These are phyloP conservation scores for Pilasporangium apinafurcum DNA, from an alignment of 352 stramenopile genomes.

Conservation along the genomic window DNA sequence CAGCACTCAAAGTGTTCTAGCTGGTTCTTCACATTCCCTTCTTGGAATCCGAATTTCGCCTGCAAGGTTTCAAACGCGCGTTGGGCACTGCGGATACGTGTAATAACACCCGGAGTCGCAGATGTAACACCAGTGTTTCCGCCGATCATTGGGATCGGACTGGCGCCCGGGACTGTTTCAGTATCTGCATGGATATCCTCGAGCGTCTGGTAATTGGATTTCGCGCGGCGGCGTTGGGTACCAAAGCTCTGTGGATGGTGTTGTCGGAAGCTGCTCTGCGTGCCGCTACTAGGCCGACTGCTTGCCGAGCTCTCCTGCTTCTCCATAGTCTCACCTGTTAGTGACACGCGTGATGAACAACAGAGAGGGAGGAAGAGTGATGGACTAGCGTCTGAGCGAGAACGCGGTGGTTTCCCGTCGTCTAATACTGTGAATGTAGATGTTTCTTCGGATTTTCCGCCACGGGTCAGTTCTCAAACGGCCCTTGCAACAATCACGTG, in stretches of 20 bases:
- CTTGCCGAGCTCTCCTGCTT: constrained; percentile 1
- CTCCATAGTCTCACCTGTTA: constrained; percentile 4
- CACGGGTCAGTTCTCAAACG: too few species aligned
- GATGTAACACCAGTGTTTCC: constrained; percentile 6
- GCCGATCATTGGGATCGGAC: constrained; percentile 24
- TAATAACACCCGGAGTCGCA: constrained; percentile 11
- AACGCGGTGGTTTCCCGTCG: too few species aligned
- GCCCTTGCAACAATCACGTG: too few species aligned
- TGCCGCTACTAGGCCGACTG: constrained; percentile 9
- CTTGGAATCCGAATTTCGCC: constrained; percentile 84
- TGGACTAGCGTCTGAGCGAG: too few species aligned
- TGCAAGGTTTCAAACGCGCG: constrained; percentile 80
- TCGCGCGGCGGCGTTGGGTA: constrained; percentile 37
- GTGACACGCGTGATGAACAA: too few species aligned
- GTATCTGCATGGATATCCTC: constrained; percentile 25
- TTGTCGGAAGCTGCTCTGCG: constrained; percentile 5
- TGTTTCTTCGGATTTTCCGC: too few species aligned
- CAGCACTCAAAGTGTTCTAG: constrained; percentile 82
- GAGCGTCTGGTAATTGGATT: constrained; percentile 79
- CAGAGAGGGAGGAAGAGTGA: too few species aligned
- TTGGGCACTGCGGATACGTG: constrained; percentile 14
- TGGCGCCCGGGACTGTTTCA: constrained; percentile 26
- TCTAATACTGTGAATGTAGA: too few species aligned
- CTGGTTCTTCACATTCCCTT: constrained; percentile 80
- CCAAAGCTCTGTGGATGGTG: background rate